Conservation (phyloP, 139 green algal species). For the Chlamydomonas sp. region DNA sequence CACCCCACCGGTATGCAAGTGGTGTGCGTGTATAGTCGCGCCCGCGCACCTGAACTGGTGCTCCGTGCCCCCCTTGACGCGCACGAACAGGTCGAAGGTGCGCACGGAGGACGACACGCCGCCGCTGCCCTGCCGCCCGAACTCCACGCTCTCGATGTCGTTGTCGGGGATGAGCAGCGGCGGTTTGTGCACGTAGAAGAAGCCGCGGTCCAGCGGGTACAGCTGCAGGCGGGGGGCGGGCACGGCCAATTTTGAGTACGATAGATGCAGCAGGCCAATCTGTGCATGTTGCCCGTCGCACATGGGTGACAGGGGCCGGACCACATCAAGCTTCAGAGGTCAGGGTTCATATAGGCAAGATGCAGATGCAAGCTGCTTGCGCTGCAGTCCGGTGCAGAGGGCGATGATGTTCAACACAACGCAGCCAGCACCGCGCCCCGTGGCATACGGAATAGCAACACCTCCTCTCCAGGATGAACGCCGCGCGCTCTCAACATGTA, state of each 20-base stretch:
- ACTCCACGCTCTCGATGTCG: conserved; percentile 83
- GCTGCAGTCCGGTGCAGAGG: no score
- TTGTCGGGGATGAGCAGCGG: conserved; percentile 86
- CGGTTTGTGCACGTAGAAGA: conserved; percentile 99
- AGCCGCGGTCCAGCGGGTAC: conserved; percentile 95
- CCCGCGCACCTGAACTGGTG: conserved; percentile 56
- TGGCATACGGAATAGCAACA: no score
- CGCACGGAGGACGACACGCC: conserved; percentile 58
- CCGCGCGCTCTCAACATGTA: no score
- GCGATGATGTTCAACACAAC: no score
- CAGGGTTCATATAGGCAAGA: no score
- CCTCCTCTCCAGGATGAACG: no score
- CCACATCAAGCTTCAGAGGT: no score
- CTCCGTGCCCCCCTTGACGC: conserved; percentile 64
- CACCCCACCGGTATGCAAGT: no score
- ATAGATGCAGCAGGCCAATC: not conserved
- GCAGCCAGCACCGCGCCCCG: no score
- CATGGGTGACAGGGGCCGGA: no score
- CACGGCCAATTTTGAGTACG: not conserved
- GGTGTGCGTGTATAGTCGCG: not conserved
- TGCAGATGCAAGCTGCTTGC: no score
- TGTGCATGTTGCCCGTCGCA: no score
- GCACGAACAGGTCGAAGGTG: conserved; percentile 95
- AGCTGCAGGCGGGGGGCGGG: conserved; percentile 56
- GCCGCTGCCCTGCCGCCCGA: conserved; percentile 84